Evolutionary conservation across 345 rosid species (phyloP).

Genomic region (Eucalyptus urophylla): DNA sequence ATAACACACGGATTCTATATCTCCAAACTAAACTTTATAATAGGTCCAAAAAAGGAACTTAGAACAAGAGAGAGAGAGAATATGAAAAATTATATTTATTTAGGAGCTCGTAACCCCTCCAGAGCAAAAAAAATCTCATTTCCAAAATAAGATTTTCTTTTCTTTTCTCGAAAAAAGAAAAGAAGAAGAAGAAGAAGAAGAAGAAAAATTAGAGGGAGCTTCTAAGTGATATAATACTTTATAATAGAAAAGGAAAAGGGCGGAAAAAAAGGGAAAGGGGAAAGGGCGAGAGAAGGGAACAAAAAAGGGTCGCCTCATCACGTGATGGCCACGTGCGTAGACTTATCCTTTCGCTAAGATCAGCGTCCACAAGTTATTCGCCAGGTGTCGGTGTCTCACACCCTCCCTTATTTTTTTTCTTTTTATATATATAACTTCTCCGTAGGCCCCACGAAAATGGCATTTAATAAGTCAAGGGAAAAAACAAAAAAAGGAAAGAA

Average conservation of each 20-base stretch:
- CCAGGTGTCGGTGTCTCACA: slow-evolving; percentile 11
- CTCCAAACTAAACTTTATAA: neutral
- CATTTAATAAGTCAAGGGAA: no score
- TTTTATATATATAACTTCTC: neutral
- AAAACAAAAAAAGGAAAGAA: neutral
- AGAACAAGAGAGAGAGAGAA: neutral
- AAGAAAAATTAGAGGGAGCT: neutral
- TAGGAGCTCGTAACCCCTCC: neutral
- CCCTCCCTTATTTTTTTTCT: neutral
- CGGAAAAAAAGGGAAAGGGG: neutral
- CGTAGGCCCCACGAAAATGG: neutral
- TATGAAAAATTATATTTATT: neutral
- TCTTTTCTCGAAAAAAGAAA: neutral
- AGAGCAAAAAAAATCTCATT: neutral
- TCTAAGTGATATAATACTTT: neutral
- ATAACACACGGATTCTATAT: neutral
- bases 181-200: neutral
- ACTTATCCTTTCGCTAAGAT: neutral
- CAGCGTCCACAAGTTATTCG: slow-evolving; percentile 7
- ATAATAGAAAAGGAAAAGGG: neutral
- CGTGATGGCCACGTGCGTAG: neutral
- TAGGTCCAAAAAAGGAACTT: neutral
- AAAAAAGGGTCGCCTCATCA: neutral
- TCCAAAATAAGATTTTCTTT: neutral
- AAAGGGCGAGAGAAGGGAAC: neutral